These are phyloP conservation scores for Hypomontagnella monticulosa DNA, from an alignment of 495 filamentous ascomycete genomes.

Conservation along the genomic window DNA sequence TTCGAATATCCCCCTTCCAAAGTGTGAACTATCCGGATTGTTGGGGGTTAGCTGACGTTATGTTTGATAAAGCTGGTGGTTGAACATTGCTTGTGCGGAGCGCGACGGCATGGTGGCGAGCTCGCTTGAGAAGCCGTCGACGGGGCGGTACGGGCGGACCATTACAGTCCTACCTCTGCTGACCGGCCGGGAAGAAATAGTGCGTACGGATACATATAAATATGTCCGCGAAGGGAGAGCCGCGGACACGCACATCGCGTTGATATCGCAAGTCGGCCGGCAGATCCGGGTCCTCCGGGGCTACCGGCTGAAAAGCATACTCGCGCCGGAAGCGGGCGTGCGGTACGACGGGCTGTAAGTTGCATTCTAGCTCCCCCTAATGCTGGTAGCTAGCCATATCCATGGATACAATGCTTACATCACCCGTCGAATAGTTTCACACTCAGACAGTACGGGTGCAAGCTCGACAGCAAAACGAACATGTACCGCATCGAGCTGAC, in stretches of 20 bases:
- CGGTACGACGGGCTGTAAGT: conserved; percentile 63
- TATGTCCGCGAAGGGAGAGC: conserved; percentile 49
- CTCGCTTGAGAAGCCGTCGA: conserved; percentile 49
- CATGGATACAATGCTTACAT: neutral
- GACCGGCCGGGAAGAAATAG: conserved; percentile 53
- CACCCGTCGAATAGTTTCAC: conserved; percentile 21
- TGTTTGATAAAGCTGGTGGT: conserved; percentile 55
- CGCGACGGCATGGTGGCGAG: conserved; percentile 57
- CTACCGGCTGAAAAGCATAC: conserved; percentile 51
- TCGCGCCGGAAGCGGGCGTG: conserved; percentile 57
- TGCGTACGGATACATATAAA: conserved; percentile 37
- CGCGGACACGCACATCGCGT: conserved; percentile 49
- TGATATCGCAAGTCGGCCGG: conserved; percentile 51
- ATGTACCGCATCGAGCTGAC: conserved; percentile 48
- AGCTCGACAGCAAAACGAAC: conserved; percentile 41
- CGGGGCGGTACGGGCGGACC: conserved; percentile 48
- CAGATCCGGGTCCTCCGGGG: conserved; percentile 58
- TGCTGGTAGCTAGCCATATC: neutral
- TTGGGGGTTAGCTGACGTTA: conserved; percentile 18
- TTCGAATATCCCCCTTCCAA: neutral
- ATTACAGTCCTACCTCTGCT: conserved; percentile 53
- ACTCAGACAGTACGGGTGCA: conserved; percentile 53
- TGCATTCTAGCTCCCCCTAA: neutral
- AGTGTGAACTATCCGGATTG: no score
- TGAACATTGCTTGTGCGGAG: conserved; percentile 56